Conservation (phyloP, 2,329 filamentous ascomycete genomes). For the Phialemoniopsis sp. region DNA sequence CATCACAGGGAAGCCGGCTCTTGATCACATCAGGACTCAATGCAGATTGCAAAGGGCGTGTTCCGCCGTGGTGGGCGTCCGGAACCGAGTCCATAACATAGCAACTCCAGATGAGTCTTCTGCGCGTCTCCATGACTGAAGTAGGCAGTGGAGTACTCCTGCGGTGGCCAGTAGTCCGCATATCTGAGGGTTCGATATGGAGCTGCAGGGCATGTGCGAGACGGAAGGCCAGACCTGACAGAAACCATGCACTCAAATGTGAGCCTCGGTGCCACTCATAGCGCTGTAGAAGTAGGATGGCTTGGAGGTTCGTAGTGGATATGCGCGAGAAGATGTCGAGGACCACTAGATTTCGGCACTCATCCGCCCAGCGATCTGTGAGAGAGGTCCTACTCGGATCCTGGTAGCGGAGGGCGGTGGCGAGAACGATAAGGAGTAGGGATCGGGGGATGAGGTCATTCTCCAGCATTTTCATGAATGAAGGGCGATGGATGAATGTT, state of each 20-base stretch:
- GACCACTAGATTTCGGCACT: constrained; percentile 2
- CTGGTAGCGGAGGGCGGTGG: not conserved
- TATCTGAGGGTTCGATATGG: constrained; percentile 1
- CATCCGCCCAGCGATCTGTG: constrained; percentile 3
- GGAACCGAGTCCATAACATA: constrained; percentile 5
- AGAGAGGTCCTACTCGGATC: constrained; percentile 1
- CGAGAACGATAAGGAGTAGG: constrained; percentile 3
- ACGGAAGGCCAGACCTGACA: constrained; percentile 2
- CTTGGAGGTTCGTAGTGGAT: constrained; percentile 3
- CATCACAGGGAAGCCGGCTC: constrained; percentile 2
- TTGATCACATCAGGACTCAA: no score
- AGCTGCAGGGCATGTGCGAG: constrained; percentile 4
- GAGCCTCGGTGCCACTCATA: constrained; percentile 4
- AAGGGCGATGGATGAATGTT: constrained; percentile 3
- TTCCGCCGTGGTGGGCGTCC: not conserved
- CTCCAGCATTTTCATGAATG: constrained; percentile 4
- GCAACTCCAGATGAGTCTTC: constrained; percentile 3
- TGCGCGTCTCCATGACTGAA: not conserved
- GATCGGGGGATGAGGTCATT: constrained; percentile 1
- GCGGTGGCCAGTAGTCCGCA: no score
- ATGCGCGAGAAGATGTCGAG: constrained; percentile 3
- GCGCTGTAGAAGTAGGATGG: constrained; percentile 1
- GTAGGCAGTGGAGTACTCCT: no score
- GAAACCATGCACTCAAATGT: constrained; percentile 2
- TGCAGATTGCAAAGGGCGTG: not conserved